Evolutionary conservation across 768 basidiomycete genomes (phyloP), one percentile per base, ranked within the genome.

Genomic region (Russula abietina): DNA sequence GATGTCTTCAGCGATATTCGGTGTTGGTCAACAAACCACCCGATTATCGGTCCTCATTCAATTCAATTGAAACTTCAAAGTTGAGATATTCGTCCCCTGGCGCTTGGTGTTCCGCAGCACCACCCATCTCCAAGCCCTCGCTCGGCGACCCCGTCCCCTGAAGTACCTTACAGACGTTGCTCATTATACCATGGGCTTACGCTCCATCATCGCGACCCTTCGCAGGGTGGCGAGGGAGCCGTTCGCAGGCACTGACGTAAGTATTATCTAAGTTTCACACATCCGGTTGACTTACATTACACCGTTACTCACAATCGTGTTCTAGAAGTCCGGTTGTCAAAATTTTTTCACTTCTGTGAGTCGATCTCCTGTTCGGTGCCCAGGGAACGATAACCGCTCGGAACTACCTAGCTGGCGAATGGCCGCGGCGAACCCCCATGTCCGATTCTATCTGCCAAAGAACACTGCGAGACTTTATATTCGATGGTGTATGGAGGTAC

Each of bases 381-480:
- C 39, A 41, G 26, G 19, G 26, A 11, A 19, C 28, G 5, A 12
- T 36, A 45, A 41, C n/a, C 55, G 55, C 28, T 56, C 43, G 28
- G 43, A 24, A 22, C 28, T 14, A 46, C 33, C n/a, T 57, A 57
- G 55, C n/a, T 33, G 19, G 43, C 36, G 36, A 55, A 55, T 7
- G 26, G n/a, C 60, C 60, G 46, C 60, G 60, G 60, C 26, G 60
- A 61, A 49, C 39, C 60, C 9, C 33, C 45, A 12, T 26, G 24
- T 10, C 6, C 57, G 55, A 22, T 46, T 16, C 30, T 32, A 4
- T 7, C 43, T 30, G 19, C 30, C 45, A n/a, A 22, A 22, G 22
- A 30, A 33, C 26, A 3, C n/a, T 45, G 55, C 30, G 30, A 24
- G 32, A 14, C 55, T 22, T 46, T 46, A 46, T 45, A 46, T 57